Evolutionary conservation across 1,284 basidiomycete genomes (phyloP).

Genomic region (Cystobasidium pallidum): DNA sequence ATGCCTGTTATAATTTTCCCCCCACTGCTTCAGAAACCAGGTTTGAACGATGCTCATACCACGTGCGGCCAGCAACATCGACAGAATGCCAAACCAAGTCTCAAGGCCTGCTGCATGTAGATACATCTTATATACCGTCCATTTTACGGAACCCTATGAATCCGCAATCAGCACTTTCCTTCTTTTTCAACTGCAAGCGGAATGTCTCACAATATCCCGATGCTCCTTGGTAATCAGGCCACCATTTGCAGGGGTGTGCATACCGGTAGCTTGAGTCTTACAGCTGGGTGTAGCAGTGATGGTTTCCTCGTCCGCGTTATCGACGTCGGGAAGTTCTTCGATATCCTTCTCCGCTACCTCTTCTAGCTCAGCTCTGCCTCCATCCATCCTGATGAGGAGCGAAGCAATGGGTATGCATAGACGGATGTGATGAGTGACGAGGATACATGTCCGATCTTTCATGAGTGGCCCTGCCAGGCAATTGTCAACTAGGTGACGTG

Average conservation of each 20-base stretch:
- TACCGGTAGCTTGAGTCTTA: neutral
- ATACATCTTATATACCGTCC: constrained; percentile 63
- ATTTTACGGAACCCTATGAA: constrained; percentile 35
- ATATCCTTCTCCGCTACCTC: constrained; percentile 7
- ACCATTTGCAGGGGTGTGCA: constrained; percentile 12
- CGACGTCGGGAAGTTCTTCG: neutral
- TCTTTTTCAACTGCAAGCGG: neutral
- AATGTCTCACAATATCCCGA: constrained; percentile 19
- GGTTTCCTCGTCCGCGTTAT: neutral
- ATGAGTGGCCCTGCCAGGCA: constrained; percentile 80
- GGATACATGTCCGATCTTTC: constrained; percentile 73
- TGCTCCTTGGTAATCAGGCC: constrained; percentile 41
- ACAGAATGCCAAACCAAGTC: constrained; percentile 56
- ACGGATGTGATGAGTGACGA: constrained; percentile 79
- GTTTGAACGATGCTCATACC: constrained; percentile 65
- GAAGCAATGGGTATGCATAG: constrained; percentile 53
- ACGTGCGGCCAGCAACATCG: constrained; percentile 60
- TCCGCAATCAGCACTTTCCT: neutral
- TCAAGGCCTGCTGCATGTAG: constrained; percentile 62
- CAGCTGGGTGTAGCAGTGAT: constrained; percentile 12
- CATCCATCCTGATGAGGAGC: constrained; percentile 24
- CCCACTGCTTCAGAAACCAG: constrained; percentile 72
- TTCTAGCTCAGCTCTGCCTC: constrained; percentile 15
- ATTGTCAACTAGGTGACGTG: constrained; percentile 76
- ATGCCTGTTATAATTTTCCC: constrained; percentile 52